Base-by-base conservation (phyloP, 2,329 filamentous ascomycete genomes). In the Fusarium siculi region DNA sequence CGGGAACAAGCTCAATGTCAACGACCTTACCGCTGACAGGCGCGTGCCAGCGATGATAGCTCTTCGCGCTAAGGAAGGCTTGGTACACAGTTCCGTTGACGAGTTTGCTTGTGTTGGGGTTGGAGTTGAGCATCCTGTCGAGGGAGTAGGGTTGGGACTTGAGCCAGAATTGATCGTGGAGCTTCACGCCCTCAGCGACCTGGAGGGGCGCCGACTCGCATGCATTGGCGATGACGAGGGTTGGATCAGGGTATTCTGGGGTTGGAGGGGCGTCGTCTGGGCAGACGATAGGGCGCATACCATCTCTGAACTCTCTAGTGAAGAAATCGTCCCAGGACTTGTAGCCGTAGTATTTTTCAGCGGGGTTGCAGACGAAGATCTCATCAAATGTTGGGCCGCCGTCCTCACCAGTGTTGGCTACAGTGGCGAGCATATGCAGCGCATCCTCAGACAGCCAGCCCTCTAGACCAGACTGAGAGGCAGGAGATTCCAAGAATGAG, bases 11-110 rank as follows among this genome's bases (percentile, higher is more conserved):
- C 0, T 56, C 49, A 19, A 55, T 44, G 3, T 30, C 23, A 4
- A 63, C 81, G 14, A 93, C 81, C 4, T 78, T 88, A 1, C 91
- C 91, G 7, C 81, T 85, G 0, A 93, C 85, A 4, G 91, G 91
- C 0, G 88, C 81, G 76, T 92, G 88, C 91, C 91, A 93, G 25
- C 91, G 85, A 78, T 93, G 91, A 77, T 93, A 93, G 49, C 87
- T 89, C 34, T 91, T 80, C 0, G 90, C 87, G 19, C 85, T 89
- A 4, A 93, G 81, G 72, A 92, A 93, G 0, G 90, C 91, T 74
- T 93, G 91, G 77, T 92, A 93, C 5, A 93, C 83, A 0, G 89
- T 92, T 0, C 88, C 91, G 1, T 86, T 87, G 4, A 84, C 84
- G 70, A 93, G 93, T 4, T 87, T 74, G 9, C 81, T 73, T 0